phyloP scores from a whole-genome alignment of 805 yeast genomes.

The Alloascoidea hylecoeti region DNA sequence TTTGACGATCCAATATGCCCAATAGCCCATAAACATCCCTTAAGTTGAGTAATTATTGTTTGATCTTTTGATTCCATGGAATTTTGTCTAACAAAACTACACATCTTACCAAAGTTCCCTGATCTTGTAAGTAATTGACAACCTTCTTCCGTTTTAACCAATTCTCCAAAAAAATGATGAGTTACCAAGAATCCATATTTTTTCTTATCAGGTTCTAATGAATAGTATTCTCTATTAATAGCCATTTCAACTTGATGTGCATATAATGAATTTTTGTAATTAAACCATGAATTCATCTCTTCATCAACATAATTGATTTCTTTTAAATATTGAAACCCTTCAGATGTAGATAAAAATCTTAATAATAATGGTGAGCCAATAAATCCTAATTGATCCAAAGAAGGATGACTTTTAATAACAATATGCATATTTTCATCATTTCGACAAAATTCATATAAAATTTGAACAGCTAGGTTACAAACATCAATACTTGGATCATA shows the following conservation, averaged over 20 bases:
- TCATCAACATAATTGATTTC: constrained; percentile 43
- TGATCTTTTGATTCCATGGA: constrained; percentile 15
- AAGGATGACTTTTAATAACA: constrained; percentile 41
- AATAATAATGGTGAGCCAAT: constrained; percentile 43
- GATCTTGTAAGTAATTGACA: constrained; percentile 39
- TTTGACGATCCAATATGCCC: constrained; percentile 71
- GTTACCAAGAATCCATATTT: constrained; percentile 19
- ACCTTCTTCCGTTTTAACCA: constrained; percentile 76
- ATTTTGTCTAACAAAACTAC: constrained; percentile 11
- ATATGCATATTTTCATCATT: constrained; percentile 27
- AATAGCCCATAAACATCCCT: constrained; percentile 75
- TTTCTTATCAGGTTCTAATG: not conserved
- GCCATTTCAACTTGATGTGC: constrained; percentile 1
- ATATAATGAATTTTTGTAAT: constrained; percentile 18
- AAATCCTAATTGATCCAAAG: constrained; percentile 35
- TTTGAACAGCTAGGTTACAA: constrained; percentile 38
- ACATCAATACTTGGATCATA: constrained; percentile 52
- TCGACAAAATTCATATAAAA: constrained; percentile 37
- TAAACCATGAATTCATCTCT: constrained; percentile 60
- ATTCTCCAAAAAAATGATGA: constrained; percentile 63
- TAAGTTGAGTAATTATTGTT: constrained; percentile 30
- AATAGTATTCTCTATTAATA: not conserved
- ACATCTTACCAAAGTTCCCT: constrained; percentile 21
- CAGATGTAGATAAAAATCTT: constrained; percentile 46
- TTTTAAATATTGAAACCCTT: constrained; percentile 56